Percentiles rank a stretch among this genome's conserved stretches.
phyloP scores from a whole-genome alignment of 805 yeast species.

The Allodekkera sacchari region DNA sequence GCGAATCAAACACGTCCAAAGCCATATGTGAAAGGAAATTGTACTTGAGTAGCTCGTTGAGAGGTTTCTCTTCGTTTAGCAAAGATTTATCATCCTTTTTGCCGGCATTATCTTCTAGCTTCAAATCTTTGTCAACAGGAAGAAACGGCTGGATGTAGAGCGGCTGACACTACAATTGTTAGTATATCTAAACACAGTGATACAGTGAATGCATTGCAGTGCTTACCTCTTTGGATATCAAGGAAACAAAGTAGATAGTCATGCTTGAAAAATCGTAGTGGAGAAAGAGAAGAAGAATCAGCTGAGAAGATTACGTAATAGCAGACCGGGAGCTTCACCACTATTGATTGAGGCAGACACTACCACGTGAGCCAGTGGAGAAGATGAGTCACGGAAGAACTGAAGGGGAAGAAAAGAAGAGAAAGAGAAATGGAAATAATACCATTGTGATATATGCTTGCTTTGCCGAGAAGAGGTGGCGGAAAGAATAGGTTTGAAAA shows the following conservation, averaged over 20 bases:
- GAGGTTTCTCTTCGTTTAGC: slow-evolving; percentile 22
- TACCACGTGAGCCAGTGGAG: too few relatives aligned
- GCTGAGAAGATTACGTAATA: too few relatives aligned
- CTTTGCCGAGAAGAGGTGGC: too few relatives aligned
- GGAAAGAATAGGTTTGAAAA: too few relatives aligned
- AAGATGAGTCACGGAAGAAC: too few relatives aligned
- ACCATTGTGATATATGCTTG: too few relatives aligned
- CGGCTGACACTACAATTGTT: slow-evolving; percentile 36
- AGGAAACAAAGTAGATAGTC: slow-evolving; percentile 44
- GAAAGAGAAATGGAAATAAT: neutral
- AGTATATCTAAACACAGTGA: slow-evolving; percentile 3
- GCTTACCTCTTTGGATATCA: slow-evolving; percentile 46
- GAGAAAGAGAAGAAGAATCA: too few relatives aligned
- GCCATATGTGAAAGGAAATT: slow-evolving; percentile 74
- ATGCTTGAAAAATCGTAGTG: too few relatives aligned
- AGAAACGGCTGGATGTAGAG: slow-evolving; percentile 50
- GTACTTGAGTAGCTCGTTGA: slow-evolving; percentile 45
- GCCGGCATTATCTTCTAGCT: slow-evolving; percentile 5
- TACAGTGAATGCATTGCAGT: too few relatives aligned
- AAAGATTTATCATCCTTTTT: slow-evolving; percentile 13
- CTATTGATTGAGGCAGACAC: too few relatives aligned
- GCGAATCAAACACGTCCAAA: slow-evolving; percentile 55
- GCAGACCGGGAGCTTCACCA: too few relatives aligned
- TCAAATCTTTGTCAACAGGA: slow-evolving; percentile 17
- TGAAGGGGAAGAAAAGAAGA: neutral